A percentile compares a stretch with the other conserved stretches of the same genome.
Evolutionary conservation across 2,329 filamentous ascomycete species (phyloP).

Genomic region (Coccinonectria pachysandricola): DNA sequence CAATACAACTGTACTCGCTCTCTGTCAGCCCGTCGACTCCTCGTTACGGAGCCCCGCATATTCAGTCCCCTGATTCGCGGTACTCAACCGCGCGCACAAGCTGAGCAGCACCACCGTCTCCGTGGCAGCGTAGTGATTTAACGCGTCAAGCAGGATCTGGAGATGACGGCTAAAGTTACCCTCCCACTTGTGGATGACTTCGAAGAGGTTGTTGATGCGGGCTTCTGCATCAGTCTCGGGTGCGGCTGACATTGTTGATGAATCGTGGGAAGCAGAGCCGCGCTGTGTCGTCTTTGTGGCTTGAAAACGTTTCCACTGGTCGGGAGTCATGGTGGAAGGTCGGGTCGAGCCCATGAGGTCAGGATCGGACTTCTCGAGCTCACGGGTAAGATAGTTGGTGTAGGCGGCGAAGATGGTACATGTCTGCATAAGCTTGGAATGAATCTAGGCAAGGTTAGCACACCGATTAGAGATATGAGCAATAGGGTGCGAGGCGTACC

Average conservation of each 20-base stretch:
- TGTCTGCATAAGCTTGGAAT: constrained; percentile 93
- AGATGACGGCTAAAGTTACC: constrained; percentile 85
- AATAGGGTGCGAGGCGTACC: constrained; percentile 41
- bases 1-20: neutral
- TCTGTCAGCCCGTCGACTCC: constrained; percentile 32
- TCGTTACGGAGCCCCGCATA: constrained; percentile 50
- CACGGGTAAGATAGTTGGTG: constrained; percentile 74
- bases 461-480: too few relatives aligned
- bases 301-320: constrained; percentile 52
- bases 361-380: constrained; percentile 73
- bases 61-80: constrained; percentile 67
- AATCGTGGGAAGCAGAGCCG: constrained; percentile 22
- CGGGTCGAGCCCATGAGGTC: constrained; percentile 56
- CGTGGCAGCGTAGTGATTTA: constrained; percentile 95
- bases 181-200: constrained; percentile 86
- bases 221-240: constrained; percentile 25
- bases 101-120: constrained; percentile 92
- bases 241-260: constrained; percentile 26
- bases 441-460: too few relatives aligned
- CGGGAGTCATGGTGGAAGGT: constrained; percentile 47
- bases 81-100: constrained; percentile 72
- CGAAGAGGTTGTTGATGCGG: constrained; percentile 66
- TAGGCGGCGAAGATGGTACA: constrained; percentile 91
- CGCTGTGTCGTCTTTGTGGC: constrained; percentile 33
- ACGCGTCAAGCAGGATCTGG: constrained; percentile 84